These are phyloP conservation scores for Sporothrix brasiliensis DNA, from an alignment of 2,329 filamentous ascomycete species.

Conservation along the genomic window DNA sequence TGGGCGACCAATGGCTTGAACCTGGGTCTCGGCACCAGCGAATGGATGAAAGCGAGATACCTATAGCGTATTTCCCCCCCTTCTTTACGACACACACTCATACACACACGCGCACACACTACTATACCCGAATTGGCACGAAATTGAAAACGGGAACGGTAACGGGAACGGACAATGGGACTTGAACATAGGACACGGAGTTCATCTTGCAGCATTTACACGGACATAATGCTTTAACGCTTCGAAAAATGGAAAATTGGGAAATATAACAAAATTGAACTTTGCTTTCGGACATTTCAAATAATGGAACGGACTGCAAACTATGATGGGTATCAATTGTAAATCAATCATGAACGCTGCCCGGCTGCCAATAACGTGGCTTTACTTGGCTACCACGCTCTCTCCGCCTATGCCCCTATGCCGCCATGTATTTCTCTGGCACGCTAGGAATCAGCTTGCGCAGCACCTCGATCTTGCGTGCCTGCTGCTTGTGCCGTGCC, in stretches of 20 bases:
- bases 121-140: background rate
- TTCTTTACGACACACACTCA: background rate
- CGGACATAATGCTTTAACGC: background rate
- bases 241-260: background rate
- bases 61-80: conserved; percentile 51
- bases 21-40: conserved; percentile 76
- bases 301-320: background rate
- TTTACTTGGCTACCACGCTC: too few species aligned
- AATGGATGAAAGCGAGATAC: conserved; percentile 84
- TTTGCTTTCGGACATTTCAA: background rate
- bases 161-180: background rate
- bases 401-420: background rate
- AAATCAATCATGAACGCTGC: background rate
- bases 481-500: conserved; percentile 64
- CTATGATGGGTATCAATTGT: conserved; percentile 1
- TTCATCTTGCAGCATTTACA: conserved; percentile 20
- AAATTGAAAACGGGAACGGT: background rate
- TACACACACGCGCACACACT: background rate
- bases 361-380: too few species aligned
- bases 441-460: conserved; percentile 68
- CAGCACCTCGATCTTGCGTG: conserved; percentile 69
- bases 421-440: conserved; percentile 41
- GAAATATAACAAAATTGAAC: background rate
- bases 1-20: conserved; percentile 86
- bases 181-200: background rate